Conservation (phyloP, 768 basidiomycete genomes). For the Boletus vinaceobasis region DNA sequence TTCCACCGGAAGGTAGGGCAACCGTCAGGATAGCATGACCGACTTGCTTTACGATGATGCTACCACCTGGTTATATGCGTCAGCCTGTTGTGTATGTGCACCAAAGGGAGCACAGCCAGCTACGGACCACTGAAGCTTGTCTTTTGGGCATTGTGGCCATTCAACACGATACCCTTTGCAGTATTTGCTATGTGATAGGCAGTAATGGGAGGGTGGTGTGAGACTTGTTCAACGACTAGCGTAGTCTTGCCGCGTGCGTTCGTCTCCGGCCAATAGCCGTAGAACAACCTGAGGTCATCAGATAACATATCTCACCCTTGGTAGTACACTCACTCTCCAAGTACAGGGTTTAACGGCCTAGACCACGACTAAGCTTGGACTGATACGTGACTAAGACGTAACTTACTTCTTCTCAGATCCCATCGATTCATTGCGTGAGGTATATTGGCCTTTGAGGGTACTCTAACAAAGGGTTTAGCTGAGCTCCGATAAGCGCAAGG, state of each 20-base stretch:
- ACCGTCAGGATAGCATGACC: constrained; percentile 88
- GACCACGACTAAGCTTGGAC: constrained; percentile 10
- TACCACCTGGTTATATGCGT: constrained; percentile 44
- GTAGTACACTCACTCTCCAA: constrained; percentile 71
- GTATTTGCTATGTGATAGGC: constrained; percentile 86
- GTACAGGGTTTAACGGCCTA: constrained; percentile 93
- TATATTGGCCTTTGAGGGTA: constrained; percentile 94
- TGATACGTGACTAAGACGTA: neutral
- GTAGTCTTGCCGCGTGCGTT: constrained; percentile 67
- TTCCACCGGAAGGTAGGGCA: constrained; percentile 49
- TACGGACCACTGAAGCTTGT: constrained; percentile 79
- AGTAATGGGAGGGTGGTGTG: constrained; percentile 89
- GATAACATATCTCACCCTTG: neutral
- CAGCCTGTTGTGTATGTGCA: neutral
- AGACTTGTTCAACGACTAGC: constrained; percentile 91
- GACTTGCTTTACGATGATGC: constrained; percentile 89
- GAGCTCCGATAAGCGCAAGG: neutral
- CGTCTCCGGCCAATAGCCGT: constrained; percentile 79
- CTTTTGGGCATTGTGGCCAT: constrained; percentile 93
- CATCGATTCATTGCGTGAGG: constrained; percentile 90
- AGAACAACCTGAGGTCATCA: constrained; percentile 61
- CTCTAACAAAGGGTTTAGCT: constrained; percentile 42
- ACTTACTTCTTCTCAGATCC: constrained; percentile 96
- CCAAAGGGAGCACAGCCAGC: neutral
- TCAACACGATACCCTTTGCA: constrained; percentile 67